Evolutionary conservation across 148 eudicot species (phyloP), one percentile per base, ranked within the genome.

Genomic region (Amaranthus palmeri): DNA sequence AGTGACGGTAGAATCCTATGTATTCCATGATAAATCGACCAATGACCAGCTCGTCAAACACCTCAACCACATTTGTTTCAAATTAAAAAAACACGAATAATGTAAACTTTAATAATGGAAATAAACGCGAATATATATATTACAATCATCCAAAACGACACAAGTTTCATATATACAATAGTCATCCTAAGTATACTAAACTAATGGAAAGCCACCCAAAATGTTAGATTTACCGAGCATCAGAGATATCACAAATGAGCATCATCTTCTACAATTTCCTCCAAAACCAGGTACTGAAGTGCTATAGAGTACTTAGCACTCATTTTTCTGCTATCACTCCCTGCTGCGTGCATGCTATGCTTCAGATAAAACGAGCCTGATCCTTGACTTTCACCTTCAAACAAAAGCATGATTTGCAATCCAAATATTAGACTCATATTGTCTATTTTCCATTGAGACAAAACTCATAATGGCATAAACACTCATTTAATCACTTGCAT

Each of bases 251-350:
- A 69, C 47, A 17, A 54, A 43, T 73, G 51, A 9, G 43, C 25
- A 10, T 79, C 25, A 10, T 79, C 86, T 73, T 83, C 84, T 15
- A 58, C 71, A 63, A 91, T 67, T 71, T 77, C 91, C 77, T 91
- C 91, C 71, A 89, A 72, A 74, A 81, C 80, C 66, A 93, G 84
- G 81, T 86, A 79, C 50, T 91, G 97, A 71, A 91, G 96, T 65
- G 97, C 87, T 73, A 86, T 80, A 72, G 92, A 86, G 88, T 91
- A 93, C 72, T 76, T 93, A 8, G 97, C 98, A 71, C 61, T 77
- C 72, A 48, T 83, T 57, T 50, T 76, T 45, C 66, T 70, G 70
- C 42, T 71, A 43, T 69, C 71, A 68, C 40, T 67, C 54, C 81
- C 76, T 25, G 46, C 40, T 11, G 45, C 40, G 64, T 49, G 40